Conservation (phyloP, 2,329 filamentous ascomycete species). For the Stachybotrys echinatus region DNA sequence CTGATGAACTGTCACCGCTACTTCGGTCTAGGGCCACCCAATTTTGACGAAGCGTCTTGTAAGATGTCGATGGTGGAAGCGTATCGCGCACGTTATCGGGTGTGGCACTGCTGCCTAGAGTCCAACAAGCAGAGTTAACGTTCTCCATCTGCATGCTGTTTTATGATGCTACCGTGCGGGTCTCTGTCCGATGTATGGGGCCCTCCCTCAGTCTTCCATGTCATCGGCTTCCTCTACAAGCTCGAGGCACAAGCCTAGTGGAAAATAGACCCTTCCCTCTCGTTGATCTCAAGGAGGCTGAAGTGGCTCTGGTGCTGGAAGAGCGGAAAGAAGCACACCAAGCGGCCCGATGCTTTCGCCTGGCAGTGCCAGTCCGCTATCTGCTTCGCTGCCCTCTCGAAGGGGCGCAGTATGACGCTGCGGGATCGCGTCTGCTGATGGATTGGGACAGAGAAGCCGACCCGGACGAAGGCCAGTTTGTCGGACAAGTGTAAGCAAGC, state of each 20-base stretch:
- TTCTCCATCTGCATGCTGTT: too few relatives aligned
- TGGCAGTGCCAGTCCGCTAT: slow-evolving; percentile 5
- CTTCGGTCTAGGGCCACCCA: too few relatives aligned
- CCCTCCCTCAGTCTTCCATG: not conserved
- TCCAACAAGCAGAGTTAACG: too few relatives aligned
- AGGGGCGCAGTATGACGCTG: slow-evolving; percentile 2
- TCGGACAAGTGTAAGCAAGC: slow-evolving; percentile 8
- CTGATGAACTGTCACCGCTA: too few relatives aligned
- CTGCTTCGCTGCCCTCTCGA: slow-evolving; percentile 3
- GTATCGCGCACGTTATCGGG: too few relatives aligned
- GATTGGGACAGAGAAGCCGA: slow-evolving; percentile 7
- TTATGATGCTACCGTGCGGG: too few relatives aligned
- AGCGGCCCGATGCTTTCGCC: not conserved
- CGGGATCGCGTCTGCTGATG: slow-evolving; percentile 1
- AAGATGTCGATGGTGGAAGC: too few relatives aligned
- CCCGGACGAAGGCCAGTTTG: slow-evolving; percentile 4
- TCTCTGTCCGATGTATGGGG: too few relatives aligned
- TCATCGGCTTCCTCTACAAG: slow-evolving; percentile 3
- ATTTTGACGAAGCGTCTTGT: too few relatives aligned
- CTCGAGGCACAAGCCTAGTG: slow-evolving; percentile 1
- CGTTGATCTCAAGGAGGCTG: slow-evolving; percentile 6
- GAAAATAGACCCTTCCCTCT: slow-evolving; percentile 1
- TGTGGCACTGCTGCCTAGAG: too few relatives aligned
- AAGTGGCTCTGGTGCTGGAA: slow-evolving; percentile 4
- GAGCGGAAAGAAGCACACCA: slow-evolving; percentile 5